These are phyloP conservation scores for Candida rishiriensis DNA, from an alignment of 805 yeast genomes.

Conservation along the genomic window DNA sequence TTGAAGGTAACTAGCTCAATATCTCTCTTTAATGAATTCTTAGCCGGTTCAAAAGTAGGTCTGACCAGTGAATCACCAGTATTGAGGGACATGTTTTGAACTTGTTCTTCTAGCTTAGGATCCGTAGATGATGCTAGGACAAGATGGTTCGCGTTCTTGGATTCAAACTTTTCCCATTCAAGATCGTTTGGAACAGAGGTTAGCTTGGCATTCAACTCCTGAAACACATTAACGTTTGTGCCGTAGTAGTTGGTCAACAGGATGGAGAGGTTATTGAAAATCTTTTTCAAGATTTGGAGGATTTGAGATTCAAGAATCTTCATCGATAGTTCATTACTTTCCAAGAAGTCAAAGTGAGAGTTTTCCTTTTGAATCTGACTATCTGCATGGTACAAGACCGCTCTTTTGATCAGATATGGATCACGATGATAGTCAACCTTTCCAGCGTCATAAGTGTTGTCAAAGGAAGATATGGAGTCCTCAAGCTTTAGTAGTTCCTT, in stretches of 20 bases:
- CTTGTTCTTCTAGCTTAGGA: constrained; percentile 4
- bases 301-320: constrained; percentile 40
- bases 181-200: constrained; percentile 31
- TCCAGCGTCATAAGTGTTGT: constrained; percentile 3
- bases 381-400: constrained; percentile 32
- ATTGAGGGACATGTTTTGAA: not conserved
- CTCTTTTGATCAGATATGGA: constrained; percentile 42
- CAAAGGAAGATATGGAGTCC: constrained; percentile 19
- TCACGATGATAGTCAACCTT: constrained; percentile 37
- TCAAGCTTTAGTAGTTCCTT: constrained; percentile 25
- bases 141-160: constrained; percentile 29
- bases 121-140: constrained; percentile 23
- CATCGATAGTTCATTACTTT: constrained; percentile 36
- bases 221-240: constrained; percentile 25
- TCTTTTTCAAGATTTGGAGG: constrained; percentile 36
- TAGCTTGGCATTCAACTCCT: constrained; percentile 29
- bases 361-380: constrained; percentile 44
- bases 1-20: constrained; percentile 33
- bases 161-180: constrained; percentile 43
- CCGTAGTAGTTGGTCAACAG: constrained; percentile 29
- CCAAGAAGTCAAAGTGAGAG: constrained; percentile 39
- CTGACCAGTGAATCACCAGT: not conserved
- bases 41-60: constrained; percentile 8
- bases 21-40: constrained; percentile 31
- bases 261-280: constrained; percentile 28